These are phyloP conservation scores for Acacia confusa DNA, from an alignment of 306 rosid species.

Conservation along the genomic window DNA sequence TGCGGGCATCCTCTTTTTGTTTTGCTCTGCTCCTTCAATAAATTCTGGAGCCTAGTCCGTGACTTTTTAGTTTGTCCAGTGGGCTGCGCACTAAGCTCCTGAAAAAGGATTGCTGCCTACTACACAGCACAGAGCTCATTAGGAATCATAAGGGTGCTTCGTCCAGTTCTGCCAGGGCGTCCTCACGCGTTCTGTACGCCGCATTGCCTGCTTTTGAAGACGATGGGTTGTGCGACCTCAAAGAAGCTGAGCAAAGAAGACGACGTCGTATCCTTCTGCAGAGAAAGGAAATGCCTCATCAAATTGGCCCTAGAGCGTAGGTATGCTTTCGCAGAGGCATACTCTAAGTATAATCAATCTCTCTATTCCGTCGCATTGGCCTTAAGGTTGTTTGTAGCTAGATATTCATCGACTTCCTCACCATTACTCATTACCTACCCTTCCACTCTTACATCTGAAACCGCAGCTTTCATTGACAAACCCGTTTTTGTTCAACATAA, in stretches of 20 bases:
- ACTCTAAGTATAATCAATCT: constrained; percentile 8
- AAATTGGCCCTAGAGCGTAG: background rate
- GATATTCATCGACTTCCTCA: background rate
- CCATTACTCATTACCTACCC: background rate
- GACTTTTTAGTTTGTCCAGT: background rate
- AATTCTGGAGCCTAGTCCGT: background rate
- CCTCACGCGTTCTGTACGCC: background rate
- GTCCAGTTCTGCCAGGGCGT: background rate
- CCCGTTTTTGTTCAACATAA: background rate
- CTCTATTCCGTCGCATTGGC: constrained; percentile 16
- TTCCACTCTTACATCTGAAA: background rate
- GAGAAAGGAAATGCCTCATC: constrained; percentile 8
- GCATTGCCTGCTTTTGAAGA: background rate
- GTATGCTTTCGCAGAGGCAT: constrained; percentile 16
- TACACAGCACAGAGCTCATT: background rate
- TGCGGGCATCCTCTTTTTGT: background rate
- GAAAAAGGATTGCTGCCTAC: background rate
- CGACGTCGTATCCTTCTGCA: constrained; percentile 3
- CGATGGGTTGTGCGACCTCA: constrained; percentile 15
- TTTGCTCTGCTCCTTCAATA: background rate
- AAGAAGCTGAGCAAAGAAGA: constrained; percentile 9
- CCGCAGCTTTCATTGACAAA: background rate
- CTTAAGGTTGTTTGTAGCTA: constrained; percentile 16
- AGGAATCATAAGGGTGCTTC: background rate
- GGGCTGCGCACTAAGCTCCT: background rate